phyloP scores from a whole-genome alignment of 2,329 filamentous ascomycete genomes.

The Lasiodiplodia hormozganensis region DNA sequence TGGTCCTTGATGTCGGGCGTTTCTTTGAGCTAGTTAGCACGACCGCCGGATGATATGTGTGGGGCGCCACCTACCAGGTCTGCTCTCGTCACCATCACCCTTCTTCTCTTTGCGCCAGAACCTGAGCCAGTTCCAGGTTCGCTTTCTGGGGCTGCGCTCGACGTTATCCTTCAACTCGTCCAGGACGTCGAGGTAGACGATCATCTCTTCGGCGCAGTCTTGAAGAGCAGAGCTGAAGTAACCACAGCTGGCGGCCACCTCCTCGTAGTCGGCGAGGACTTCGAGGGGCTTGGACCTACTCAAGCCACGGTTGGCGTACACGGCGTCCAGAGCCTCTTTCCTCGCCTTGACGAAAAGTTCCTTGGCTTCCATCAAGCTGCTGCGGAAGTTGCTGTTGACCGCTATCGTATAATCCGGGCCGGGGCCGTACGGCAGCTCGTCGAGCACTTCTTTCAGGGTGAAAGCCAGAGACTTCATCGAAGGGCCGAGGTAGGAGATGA shows the following conservation, averaged over 20 bases:
- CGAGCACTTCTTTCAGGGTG: conserved; percentile 86
- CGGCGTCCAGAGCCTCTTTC: conserved; percentile 74
- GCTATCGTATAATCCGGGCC: conserved; percentile 71
- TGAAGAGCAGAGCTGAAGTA: conserved; percentile 94
- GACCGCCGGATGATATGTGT: background rate
- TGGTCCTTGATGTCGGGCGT: conserved; percentile 38
- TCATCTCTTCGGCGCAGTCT: conserved; percentile 89
- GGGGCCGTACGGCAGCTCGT: conserved; percentile 81
- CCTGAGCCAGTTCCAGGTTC: conserved; percentile 84
- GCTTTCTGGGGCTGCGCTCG: conserved; percentile 67
- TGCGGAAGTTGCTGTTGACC: conserved; percentile 79
- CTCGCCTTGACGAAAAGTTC: conserved; percentile 79
- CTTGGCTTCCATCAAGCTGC: conserved; percentile 81
- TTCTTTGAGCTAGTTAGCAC: conserved; percentile 35
- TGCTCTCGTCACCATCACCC: conserved; percentile 31
- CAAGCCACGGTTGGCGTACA: conserved; percentile 82
- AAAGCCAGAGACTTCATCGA: conserved; percentile 96
- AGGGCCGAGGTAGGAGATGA: conserved; percentile 86
- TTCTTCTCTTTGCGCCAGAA: conserved; percentile 67
- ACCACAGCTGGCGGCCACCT: conserved; percentile 95
- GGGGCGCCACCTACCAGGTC: conserved; percentile 34
- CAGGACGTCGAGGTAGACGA: conserved; percentile 79
- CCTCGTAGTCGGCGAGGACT: conserved; percentile 91
- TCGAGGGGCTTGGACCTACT: conserved; percentile 72
- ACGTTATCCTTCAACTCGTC: conserved; percentile 79